Evolutionary conservation across 2,329 filamentous ascomycete species (phyloP), one percentile per base, ranked within the genome.

Genomic region (Colletotrichum theobromicola): DNA sequence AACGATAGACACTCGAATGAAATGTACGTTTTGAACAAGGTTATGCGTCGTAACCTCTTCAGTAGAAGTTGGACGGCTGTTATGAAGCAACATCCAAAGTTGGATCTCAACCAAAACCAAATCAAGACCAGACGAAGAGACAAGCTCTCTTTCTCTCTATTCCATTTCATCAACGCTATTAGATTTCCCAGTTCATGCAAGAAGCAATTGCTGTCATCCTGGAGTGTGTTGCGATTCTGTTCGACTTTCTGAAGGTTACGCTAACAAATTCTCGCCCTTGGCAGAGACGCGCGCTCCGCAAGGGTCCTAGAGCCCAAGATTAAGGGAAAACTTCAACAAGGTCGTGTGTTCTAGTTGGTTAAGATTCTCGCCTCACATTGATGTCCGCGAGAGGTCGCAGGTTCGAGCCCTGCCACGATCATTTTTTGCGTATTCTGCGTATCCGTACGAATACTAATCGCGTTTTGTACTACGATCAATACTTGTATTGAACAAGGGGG

Each of bases 371-470:
- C 61, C 70, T 74, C 65, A 70, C 74, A 75, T 12, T n/a, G 7
- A 26, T 42, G 28, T 60, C 26, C 16, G 71, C 74, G 74, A 63
- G 57, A 76, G 74, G 72, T 75, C 72, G 74, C 72, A 71, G 74
- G 74, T 76, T 75, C 74, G 74, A 76, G 63, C 74, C 74, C 74
- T 74, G 74, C 74, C 70, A 60, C 67, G 74, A 67, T 76, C 74
- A 75, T 4, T 32, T 34, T 61, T 50, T 66, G 57, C 7, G 1
- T 15, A 0, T 1, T 4, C 1, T 3, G 46, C 58, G 63, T 75
- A 24, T 16, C n/a, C 9, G 28, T 21, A 4, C 16, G 15, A 21
- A 42, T 18, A 37, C 2, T 2, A 35, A 12, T 28, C 18, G 13
- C 10, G n/a, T 13, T 28, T 13, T 35, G n/a, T n/a, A n/a, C n/a